A percentile compares a stretch with the other conserved stretches of the same genome.
Evolutionary conservation across 2,329 filamentous ascomycete genomes (phyloP).

Genomic region (Herpotrichia juniperi): DNA sequence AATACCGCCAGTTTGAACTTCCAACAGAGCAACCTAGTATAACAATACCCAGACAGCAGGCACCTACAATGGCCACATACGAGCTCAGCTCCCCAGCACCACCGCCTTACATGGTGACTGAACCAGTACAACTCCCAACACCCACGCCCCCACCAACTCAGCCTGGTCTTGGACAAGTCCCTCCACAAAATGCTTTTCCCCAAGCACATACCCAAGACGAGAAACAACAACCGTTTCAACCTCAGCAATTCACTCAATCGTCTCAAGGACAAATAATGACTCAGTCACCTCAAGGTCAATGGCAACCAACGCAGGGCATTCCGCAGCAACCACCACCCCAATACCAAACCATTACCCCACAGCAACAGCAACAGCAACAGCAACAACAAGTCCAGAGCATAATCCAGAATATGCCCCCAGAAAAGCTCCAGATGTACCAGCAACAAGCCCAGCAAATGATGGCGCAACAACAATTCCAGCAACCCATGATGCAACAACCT

Average conservation of each 20-base stretch:
- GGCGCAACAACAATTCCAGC: slow-evolving; percentile 8
- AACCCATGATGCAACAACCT: slow-evolving; percentile 2
- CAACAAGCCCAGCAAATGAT: slow-evolving; percentile 35
- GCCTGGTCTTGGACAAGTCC: slow-evolving; percentile 17
- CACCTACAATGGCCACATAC: slow-evolving; percentile 17
- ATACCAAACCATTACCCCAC: slow-evolving; percentile 28
- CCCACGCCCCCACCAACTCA: slow-evolving; percentile 21
- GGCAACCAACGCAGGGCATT: slow-evolving; percentile 16
- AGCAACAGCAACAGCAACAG: slow-evolving; percentile 36
- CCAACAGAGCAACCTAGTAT: slow-evolving; percentile 2
- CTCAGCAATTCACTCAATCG: slow-evolving; percentile 18
- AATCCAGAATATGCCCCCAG: slow-evolving; percentile 36
- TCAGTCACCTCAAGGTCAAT: slow-evolving; percentile 15
- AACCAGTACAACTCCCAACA: slow-evolving; percentile 22
- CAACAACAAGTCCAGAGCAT: slow-evolving; percentile 36
- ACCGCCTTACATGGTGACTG: slow-evolving; percentile 26
- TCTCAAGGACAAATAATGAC: slow-evolving; percentile 1
- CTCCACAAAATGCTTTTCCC: slow-evolving; percentile 18
- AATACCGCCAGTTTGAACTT: background rate
- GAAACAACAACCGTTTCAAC: slow-evolving; percentile 15
- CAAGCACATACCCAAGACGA: slow-evolving; percentile 21
- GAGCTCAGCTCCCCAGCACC: slow-evolving; percentile 21
- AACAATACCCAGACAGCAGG: slow-evolving; percentile 17
- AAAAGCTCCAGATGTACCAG: slow-evolving; percentile 37
- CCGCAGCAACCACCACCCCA: slow-evolving; percentile 23